Conservation (phyloP, 441 rosid species). For the Raphanus hybrid region DNA sequence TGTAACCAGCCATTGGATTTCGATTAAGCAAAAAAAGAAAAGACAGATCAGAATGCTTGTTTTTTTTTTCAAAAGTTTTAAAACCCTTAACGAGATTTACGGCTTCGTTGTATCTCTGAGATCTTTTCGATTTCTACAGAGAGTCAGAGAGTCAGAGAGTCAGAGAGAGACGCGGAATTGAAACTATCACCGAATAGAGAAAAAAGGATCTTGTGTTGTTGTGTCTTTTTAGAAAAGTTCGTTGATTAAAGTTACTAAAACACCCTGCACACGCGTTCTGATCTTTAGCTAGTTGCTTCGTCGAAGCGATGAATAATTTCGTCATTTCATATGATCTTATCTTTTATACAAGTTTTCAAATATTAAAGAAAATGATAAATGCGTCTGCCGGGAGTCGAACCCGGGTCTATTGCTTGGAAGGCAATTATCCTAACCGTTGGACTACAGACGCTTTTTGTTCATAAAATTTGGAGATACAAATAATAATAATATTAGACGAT, state of each 20-base stretch:
- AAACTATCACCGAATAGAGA: conserved; percentile 18
- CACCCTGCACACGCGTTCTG: not conserved
- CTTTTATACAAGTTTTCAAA: not conserved
- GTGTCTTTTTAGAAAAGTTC: conserved; percentile 8
- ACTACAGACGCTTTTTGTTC: conserved; percentile 69
- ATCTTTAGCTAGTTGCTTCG: not conserved
- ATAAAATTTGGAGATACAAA: too few relatives aligned
- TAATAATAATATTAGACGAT: too few relatives aligned
- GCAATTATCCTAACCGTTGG: conserved; percentile 99
- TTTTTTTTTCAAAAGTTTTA: not conserved
- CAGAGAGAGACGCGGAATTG: conserved; percentile 35
- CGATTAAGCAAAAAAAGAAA: not conserved
- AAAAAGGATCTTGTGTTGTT: conserved; percentile 30
- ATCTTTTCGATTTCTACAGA: conserved; percentile 26
- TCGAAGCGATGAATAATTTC: not conserved
- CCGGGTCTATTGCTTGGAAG: conserved; percentile 96
- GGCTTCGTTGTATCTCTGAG: not conserved
- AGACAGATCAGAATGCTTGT: not conserved
- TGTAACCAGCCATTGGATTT: conserved; percentile 61
- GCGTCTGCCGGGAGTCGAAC: conserved; percentile 88
- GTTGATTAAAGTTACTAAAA: not conserved
- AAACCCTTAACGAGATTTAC: conserved; percentile 31
- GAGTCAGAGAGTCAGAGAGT: not conserved
- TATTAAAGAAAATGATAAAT: not conserved
- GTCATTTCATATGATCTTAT: not conserved